A percentile compares a stretch with the other conserved stretches of the same genome.
phyloP scores from a whole-genome alignment of 495 filamentous ascomycete genomes.

The Lichina pygmaea region DNA sequence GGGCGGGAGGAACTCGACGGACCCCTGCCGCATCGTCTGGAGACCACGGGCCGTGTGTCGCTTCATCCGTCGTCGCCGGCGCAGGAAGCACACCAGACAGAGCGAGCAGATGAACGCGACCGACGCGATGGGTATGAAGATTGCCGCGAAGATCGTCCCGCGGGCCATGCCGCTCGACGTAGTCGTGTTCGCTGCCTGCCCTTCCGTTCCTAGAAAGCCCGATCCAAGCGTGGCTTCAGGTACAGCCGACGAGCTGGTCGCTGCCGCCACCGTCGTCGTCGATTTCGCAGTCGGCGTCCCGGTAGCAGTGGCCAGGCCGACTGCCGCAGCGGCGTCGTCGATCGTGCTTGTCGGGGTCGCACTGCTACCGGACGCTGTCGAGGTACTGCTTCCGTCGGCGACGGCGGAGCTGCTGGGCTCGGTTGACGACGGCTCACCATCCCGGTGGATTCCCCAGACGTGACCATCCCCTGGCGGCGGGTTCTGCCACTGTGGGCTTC shows the following conservation, averaged over 20 bases:
- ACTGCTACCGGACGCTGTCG: no score
- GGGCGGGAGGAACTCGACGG: neutral
- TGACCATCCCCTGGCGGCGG: no score
- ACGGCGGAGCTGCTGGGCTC: no score
- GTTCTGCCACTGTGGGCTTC: no score
- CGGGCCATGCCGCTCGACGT: neutral
- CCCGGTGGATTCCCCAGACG: no score
- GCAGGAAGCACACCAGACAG: neutral
- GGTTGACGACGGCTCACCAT: no score
- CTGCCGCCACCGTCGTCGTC: neutral
- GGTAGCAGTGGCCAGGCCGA: no score
- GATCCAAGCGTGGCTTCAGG: neutral
- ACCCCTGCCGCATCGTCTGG: neutral
- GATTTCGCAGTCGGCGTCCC: no score
- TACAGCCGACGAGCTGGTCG: neutral
- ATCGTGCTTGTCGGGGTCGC: no score
- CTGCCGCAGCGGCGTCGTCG: no score
- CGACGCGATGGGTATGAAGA: neutral
- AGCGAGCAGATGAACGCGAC: neutral
- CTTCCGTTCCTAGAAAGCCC: neutral
- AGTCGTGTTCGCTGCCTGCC: neutral
- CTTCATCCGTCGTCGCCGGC: neutral
- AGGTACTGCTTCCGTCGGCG: no score
- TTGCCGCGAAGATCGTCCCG: neutral
- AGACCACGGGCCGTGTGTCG: neutral